These are phyloP conservation scores for Kwoniella heveanensis DNA, from an alignment of 768 basidiomycete species.

Conservation along the genomic window DNA sequence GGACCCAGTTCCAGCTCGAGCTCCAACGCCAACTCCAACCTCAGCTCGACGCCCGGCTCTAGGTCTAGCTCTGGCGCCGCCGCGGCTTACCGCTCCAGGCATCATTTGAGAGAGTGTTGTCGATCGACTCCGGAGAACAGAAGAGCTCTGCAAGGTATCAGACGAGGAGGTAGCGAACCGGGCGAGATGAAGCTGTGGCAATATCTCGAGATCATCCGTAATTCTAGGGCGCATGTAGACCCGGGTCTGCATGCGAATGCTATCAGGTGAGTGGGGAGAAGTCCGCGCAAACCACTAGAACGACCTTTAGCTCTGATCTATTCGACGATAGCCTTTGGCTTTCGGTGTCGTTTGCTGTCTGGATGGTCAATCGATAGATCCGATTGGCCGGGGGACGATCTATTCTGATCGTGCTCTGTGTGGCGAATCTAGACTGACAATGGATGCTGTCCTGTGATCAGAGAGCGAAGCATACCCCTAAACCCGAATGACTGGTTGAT, in stretches of 20 bases:
- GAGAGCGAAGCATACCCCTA: slow-evolving; percentile 16
- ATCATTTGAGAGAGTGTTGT: background rate
- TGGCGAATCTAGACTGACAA: background rate
- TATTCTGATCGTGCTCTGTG: too few relatives aligned
- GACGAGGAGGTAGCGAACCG: slow-evolving; percentile 7
- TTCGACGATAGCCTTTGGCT: too few relatives aligned
- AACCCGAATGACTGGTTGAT: slow-evolving; percentile 19
- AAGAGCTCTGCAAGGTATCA: slow-evolving; percentile 2
- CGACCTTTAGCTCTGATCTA: too few relatives aligned
- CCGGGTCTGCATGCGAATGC: slow-evolving; percentile 1
- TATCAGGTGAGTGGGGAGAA: background rate
- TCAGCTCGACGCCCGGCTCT: too few relatives aligned
- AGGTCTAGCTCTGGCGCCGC: too few relatives aligned
- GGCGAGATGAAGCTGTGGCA: slow-evolving; percentile 13
- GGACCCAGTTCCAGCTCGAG: background rate
- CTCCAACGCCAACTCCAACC: background rate
- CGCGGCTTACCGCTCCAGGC: too few relatives aligned
- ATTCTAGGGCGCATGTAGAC: slow-evolving; percentile 15
- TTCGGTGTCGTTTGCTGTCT: too few relatives aligned
- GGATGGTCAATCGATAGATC: background rate
- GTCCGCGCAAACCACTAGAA: background rate
- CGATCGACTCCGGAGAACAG: background rate
- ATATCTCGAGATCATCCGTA: slow-evolving; percentile 10
- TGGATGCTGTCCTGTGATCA: background rate
- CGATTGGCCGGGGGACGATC: too few relatives aligned